Base-by-base conservation (phyloP, 768 basidiomycete species). In the Mrakia blollopis region DNA sequence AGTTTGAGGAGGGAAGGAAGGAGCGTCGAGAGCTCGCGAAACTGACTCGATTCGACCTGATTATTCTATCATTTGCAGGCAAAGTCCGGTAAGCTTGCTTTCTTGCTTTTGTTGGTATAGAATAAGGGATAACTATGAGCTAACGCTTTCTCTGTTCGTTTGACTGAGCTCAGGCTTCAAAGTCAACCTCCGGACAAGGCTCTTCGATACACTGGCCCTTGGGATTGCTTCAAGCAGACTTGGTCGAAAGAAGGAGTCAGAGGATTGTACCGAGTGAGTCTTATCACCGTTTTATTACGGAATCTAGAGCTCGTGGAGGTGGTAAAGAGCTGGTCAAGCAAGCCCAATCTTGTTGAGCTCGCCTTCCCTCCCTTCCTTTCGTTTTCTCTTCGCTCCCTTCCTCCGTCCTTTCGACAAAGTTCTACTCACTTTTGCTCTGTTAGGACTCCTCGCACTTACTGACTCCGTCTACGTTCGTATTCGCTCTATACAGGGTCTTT, bases 181-280 rank as follows among this genome's bases (percentile, higher is more conserved):
- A 88, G 92, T 1, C 96, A 98, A 81, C 90, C 95, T 18, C 86
- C 95, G 73, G 89, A 91, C 78, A 85, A 88, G 14, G 85, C 88
- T 21, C 85, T 87, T 30, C 88, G 89, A 25, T 98, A 94, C 85
- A 89, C 85, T 21, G 95, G 95, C 0, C 94, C 95, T 0, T 80
- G 93, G 77, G 92, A 98, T 84, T 96, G 94, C 83, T 87, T 98
- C 76, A 84, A 85, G 67, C 88, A 91, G 83, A 98, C 95, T 0
- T 93, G 89, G 86, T 84, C 84, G 79, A 87, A 89, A 72, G 95
- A 98, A 82, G 95, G 95, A 1, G 77, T 94, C 37, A 85, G 88
- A 73, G 96, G 94, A 8, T 84, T 98, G 39, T 98, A 97, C 83
- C 86, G 95, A 63, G 95, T 97, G 79, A 74, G 91, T 86, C n/a